Percentiles rank a stretch among this genome's conserved stretches.
Conservation (phyloP, 169 alveolate genomes). For the Plasmodium falciparum region DNA sequence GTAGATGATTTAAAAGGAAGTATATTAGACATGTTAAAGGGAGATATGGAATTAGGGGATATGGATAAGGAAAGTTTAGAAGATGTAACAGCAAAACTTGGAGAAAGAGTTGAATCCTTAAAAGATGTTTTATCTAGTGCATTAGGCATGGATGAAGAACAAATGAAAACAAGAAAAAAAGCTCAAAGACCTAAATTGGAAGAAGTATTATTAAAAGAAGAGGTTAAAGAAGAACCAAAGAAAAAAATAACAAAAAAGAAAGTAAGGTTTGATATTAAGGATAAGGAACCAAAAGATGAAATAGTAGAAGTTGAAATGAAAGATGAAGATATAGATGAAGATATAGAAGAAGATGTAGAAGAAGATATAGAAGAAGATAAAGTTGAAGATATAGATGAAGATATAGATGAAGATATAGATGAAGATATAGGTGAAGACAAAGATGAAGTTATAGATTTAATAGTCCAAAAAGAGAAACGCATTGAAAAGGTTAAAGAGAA, state of each 20-base stretch:
- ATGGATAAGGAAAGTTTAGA: not conserved
- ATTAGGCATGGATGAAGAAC: not conserved
- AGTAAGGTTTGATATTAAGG: not conserved
- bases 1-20: conserved; percentile 8
- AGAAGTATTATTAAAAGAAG: not conserved
- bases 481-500: not conserved
- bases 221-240: not conserved
- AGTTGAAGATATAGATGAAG: too few relatives aligned
- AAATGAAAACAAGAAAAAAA: not conserved
- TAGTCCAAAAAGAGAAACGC: not conserved
- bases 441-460: not conserved
- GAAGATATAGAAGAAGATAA: too few relatives aligned
- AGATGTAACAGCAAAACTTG: not conserved
- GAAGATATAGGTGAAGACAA: not conserved
- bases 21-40: not conserved
- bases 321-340: too few relatives aligned
- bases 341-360: too few relatives aligned
- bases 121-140: not conserved
- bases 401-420: too few relatives aligned
- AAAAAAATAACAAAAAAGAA: not conserved
- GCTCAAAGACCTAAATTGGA: not conserved
- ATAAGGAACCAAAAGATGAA: not conserved
- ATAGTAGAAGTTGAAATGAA: not conserved
- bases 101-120: not conserved
- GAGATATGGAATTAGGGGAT: not conserved